Percentiles rank a stretch among this genome's conserved stretches.
Evolutionary conservation across 352 stramenopile species (phyloP).

Genomic region (Phytophthora hybrid): DNA sequence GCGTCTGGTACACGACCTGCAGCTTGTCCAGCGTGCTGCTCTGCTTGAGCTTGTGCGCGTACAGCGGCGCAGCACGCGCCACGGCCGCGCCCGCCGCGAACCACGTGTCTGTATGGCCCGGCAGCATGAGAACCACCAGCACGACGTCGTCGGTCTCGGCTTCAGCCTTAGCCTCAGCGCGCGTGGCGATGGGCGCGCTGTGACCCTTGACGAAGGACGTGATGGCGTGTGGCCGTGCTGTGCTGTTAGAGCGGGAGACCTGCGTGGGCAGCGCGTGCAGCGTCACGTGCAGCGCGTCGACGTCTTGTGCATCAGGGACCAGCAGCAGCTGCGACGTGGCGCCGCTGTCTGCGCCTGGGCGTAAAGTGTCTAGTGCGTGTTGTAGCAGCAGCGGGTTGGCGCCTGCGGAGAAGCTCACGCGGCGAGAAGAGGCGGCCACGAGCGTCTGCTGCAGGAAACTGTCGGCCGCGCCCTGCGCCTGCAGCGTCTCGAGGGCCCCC

Average conservation of each 20-base stretch:
- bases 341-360: conserved; percentile 51
- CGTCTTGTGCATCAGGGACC: conserved; percentile 31
- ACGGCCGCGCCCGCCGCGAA: conserved; percentile 69
- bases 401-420: conserved; percentile 38
- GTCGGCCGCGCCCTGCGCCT: conserved; percentile 35
- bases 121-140: conserved; percentile 67
- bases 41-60: conserved; percentile 61
- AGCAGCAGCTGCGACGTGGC: conserved; percentile 59
- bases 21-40: conserved; percentile 57
- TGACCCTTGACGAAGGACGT: conserved; percentile 66
- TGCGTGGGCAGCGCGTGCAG: conserved; percentile 67
- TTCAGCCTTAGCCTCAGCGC: conserved; percentile 8
- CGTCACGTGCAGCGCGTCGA: conserved; percentile 51
- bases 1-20: conserved; percentile 60
- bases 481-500: conserved; percentile 55
- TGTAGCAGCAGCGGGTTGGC: conserved; percentile 59
- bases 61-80: conserved; percentile 54
- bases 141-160: conserved; percentile 48
- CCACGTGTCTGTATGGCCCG: conserved; percentile 59
- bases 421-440: conserved; percentile 20
- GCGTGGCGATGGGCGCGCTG: conserved; percentile 24
- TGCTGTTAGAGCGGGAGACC: conserved; percentile 76
- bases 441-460: conserved; percentile 58
- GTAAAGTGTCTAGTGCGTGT: conserved; percentile 55
- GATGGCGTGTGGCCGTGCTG: conserved; percentile 81